These are phyloP conservation scores for Earliella scabrosa DNA, from an alignment of 1,284 basidiomycete species.

Conservation along the genomic window DNA sequence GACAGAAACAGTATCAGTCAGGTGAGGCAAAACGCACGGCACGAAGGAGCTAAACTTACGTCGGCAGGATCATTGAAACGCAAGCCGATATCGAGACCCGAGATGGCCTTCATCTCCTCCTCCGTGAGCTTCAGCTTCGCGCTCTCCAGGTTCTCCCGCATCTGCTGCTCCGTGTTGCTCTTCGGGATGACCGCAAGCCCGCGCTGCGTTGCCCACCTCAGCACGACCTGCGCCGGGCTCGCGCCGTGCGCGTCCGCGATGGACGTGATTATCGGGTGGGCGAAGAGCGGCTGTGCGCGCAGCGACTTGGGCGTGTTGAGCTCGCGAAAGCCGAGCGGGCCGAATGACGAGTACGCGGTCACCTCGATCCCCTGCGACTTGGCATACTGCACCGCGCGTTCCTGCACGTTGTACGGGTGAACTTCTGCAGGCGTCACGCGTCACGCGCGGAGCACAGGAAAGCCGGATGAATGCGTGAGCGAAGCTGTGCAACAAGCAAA, in stretches of 20 bases:
- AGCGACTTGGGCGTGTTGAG: constrained; percentile 26
- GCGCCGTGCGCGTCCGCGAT: constrained; percentile 24
- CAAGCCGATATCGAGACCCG: constrained; percentile 24
- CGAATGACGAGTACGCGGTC: constrained; percentile 33
- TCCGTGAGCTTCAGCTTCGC: constrained; percentile 18
- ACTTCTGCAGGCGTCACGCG: constrained; percentile 21
- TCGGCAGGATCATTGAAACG: constrained; percentile 33
- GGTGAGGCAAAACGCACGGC: not conserved
- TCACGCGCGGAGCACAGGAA: not conserved
- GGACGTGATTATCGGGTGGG: constrained; percentile 24
- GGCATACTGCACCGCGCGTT: constrained; percentile 25
- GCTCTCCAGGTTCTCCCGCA: constrained; percentile 27
- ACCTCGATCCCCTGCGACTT: constrained; percentile 27
- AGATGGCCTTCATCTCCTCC: constrained; percentile 26
- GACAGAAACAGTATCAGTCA: too few species aligned
- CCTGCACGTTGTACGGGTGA: constrained; percentile 31
- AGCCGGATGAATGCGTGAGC: not conserved
- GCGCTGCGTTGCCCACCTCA: constrained; percentile 32
- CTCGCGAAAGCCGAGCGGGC: constrained; percentile 31
- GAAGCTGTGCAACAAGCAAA: too few species aligned
- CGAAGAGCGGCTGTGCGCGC: constrained; percentile 26
- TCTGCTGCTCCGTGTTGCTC: constrained; percentile 22
- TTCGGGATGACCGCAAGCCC: constrained; percentile 32
- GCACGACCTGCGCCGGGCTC: constrained; percentile 28
- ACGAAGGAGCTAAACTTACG: constrained; percentile 16